Evolutionary conservation across 371 early-diverging fungal genomes (phyloP).

Genomic region (Dichotomocladium elegans): DNA sequence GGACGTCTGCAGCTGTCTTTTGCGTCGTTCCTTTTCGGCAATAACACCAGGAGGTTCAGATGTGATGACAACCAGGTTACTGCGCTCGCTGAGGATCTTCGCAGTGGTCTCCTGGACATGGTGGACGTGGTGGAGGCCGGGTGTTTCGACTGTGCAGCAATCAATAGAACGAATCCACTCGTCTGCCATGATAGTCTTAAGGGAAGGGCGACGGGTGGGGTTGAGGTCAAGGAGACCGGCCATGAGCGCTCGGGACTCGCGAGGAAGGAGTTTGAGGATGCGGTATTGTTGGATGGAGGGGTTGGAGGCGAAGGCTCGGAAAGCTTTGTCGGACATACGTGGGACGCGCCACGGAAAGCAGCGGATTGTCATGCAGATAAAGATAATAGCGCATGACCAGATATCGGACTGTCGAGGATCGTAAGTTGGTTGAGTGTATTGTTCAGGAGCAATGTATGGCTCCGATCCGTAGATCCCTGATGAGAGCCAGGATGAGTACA

Average conservation of each 20-base stretch:
- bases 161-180: conserved; percentile 58
- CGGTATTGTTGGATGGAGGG: conserved; percentile 37
- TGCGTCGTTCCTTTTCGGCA: conserved; percentile 19
- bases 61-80: conserved; percentile 17
- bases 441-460: conserved; percentile 92
- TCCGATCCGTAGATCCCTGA: conserved; percentile 54
- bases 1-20: not conserved
- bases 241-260: conserved; percentile 41
- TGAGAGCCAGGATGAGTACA: not conserved
- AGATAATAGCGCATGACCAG: conserved; percentile 77
- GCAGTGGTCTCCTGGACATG: conserved; percentile 28
- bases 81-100: not conserved
- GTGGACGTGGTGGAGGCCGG: conserved; percentile 44
- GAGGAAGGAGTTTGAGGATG: conserved; percentile 48
- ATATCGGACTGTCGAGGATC: conserved; percentile 66
- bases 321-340: conserved; percentile 47
- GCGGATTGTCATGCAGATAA: conserved; percentile 68
- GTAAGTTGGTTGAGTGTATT: conserved; percentile 56
- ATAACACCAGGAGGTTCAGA: conserved; percentile 19
- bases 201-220: conserved; percentile 42
- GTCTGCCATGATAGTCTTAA: conserved; percentile 39
- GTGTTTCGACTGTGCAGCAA: conserved; percentile 47
- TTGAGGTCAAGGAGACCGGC: conserved; percentile 49
- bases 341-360: conserved; percentile 75
- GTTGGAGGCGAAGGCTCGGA: conserved; percentile 40